Conservation (phyloP, 208 protist genomes). For the Acanthamoeba triangularis region DNA sequence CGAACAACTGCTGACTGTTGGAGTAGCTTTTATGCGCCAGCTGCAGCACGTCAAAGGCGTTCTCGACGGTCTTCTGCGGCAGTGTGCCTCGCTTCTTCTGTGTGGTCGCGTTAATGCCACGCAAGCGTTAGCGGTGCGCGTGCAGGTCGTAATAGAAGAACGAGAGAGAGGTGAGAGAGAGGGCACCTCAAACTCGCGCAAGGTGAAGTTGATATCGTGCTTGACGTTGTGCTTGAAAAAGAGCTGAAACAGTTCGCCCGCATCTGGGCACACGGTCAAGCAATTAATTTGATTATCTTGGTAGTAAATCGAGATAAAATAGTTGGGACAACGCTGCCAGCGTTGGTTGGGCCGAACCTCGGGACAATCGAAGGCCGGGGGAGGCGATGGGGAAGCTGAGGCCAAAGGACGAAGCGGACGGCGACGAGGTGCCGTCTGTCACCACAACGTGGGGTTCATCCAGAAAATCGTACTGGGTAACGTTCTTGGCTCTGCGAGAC, state of each 20-base stretch:
- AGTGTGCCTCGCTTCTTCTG: neutral
- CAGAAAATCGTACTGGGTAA: constrained; percentile 50
- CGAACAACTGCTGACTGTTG: constrained; percentile 41
- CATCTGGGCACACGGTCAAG: too few species aligned
- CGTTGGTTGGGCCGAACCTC: neutral
- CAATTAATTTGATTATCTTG: neutral
- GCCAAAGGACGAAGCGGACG: neutral
- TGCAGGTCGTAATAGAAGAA: neutral
- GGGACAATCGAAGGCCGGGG: neutral
- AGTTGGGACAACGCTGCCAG: neutral
- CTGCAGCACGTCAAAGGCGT: constrained; percentile 12
- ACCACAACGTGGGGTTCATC: neutral
- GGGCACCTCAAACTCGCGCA: neutral
- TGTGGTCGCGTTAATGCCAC: neutral
- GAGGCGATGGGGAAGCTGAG: constrained; percentile 9
- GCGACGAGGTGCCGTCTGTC: neutral
- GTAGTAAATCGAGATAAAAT: neutral
- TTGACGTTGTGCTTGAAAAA: constrained; percentile 36
- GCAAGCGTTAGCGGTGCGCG: neutral
- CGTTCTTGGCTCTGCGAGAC: neutral
- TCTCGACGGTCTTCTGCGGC: neutral
- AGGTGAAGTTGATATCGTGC: neutral
- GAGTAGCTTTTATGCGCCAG: constrained; percentile 5
- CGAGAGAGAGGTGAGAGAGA: neutral
- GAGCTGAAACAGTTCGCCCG: constrained; percentile 27